Base-by-base conservation (phyloP, 2,329 filamentous ascomycete species). In the Cyphellophora europaea region DNA sequence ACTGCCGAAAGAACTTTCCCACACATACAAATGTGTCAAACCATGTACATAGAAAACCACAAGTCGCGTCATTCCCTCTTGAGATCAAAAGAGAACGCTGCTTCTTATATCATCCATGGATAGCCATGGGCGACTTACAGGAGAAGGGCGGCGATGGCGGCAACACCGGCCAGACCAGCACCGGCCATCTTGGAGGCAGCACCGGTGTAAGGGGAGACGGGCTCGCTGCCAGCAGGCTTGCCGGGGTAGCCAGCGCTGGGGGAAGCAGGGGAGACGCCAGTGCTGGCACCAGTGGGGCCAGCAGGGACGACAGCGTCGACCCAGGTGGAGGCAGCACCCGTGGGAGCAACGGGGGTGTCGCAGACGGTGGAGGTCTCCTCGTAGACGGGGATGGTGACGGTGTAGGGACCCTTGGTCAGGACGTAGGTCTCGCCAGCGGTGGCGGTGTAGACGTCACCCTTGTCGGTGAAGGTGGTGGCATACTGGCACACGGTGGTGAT, bases 111-210 rank as follows among this genome's bases (percentile, higher is more conserved):
- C n/a, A n/a, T n/a, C n/a, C n/a, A n/a, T n/a, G n/a, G n/a, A n/a
- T n/a, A 32, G 25, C 30, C 21, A 31, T 40, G 27, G 33, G 33
- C 41, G 31, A 38, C 41, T 48, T 49, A 49, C 40, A 49, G 39
- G 36, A 47, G 42, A 35, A 49, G 39, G 39, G 44, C 43, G 36
- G 44, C 47, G 29, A 49, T 39, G 41, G 44, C 47, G 38, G 44
- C 47, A 33, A 48, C 47, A 49, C 47, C 47, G 28, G 47, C 47
- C 43, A 49, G 41, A 44, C 42, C 47, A 44, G 44, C 47, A 30
- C 41, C 44, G 36, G 39, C 44, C 30, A 47, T 42, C 33, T 42
- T 36, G 43, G 43, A 40, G 21, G 38, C 34, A 19, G 30, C n/a
- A 13, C 29, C 35, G 19, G 35, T 16, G 29, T 5, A 12, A 15